These are phyloP conservation scores for Pleodorina starrii DNA, from an alignment of 139 green algal genomes.

Conservation along the genomic window DNA sequence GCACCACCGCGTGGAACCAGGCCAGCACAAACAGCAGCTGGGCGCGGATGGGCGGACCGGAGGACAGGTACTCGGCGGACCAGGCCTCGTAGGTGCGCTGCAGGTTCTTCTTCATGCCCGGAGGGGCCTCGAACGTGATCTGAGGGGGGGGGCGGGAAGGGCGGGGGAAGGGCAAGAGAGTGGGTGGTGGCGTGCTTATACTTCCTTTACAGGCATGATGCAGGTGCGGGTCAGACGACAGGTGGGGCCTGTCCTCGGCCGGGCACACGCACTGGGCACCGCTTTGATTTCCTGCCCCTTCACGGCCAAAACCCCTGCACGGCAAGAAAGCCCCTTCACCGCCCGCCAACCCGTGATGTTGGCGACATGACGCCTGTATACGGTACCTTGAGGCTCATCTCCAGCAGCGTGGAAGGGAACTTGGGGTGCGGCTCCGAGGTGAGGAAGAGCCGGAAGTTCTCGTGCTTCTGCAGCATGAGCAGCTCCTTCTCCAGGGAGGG, in stretches of 20 bases:
- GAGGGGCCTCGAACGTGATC: constrained; percentile 87
- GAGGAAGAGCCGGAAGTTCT: constrained; percentile 83
- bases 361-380: too few relatives aligned
- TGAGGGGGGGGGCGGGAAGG: constrained; percentile 52
- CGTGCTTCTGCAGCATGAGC: constrained; percentile 59
- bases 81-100: constrained; percentile 82
- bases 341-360: too few relatives aligned
- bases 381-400: constrained; percentile 77
- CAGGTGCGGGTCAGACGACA: too few relatives aligned
- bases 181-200: too few relatives aligned
- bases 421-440: constrained; percentile 77
- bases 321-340: too few relatives aligned
- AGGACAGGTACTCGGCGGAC: constrained; percentile 61
- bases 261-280: too few relatives aligned
- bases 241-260: too few relatives aligned
- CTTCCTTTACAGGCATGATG: too few relatives aligned
- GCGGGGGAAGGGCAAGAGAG: too few relatives aligned
- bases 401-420: constrained; percentile 85
- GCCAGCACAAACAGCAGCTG: constrained; percentile 90
- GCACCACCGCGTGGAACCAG: constrained; percentile 90
- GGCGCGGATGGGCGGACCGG: constrained; percentile 61
- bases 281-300: too few relatives aligned
- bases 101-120: constrained; percentile 90
- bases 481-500: constrained; percentile 84
- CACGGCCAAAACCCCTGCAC: too few relatives aligned